Evolutionary conservation across 108 stramenopile species (phyloP).

Genomic region (Pseudonitzschia pungens): DNA sequence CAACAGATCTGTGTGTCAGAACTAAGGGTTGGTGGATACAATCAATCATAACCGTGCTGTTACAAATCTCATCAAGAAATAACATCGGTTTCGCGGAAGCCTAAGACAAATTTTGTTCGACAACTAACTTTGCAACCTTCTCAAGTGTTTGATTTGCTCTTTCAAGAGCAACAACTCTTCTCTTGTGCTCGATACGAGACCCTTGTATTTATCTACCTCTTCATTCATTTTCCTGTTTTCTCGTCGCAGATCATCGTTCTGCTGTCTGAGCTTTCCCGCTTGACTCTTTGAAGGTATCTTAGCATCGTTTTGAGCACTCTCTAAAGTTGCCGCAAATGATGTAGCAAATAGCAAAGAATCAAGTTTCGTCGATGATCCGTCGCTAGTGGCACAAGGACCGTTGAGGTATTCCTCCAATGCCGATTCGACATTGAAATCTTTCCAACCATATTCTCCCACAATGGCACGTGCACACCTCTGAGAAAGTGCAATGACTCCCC

Average conservation of each 20-base stretch:
- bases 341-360: slow-evolving; percentile 51
- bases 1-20: too few relatives aligned
- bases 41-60: too few relatives aligned
- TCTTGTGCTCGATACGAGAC: slow-evolving; percentile 18
- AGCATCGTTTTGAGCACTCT: slow-evolving; percentile 42
- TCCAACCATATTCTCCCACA: slow-evolving; percentile 51
- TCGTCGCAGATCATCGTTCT: slow-evolving; percentile 25
- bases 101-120: neutral
- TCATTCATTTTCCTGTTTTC: slow-evolving; percentile 20
- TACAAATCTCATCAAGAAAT: too few relatives aligned
- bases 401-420: slow-evolving; percentile 44
- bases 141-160: slow-evolving; percentile 21
- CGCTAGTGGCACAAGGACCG: slow-evolving; percentile 20
- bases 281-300: slow-evolving; percentile 16
- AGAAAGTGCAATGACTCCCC: slow-evolving; percentile 32
- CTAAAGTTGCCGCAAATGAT: slow-evolving; percentile 43
- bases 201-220: slow-evolving; percentile 28
- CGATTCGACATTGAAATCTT: slow-evolving; percentile 39
- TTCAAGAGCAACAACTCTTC: slow-evolving; percentile 30
- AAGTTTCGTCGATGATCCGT: slow-evolving; percentile 24
- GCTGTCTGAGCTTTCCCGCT: slow-evolving; percentile 9
- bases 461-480: slow-evolving; percentile 43
- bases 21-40: too few relatives aligned
- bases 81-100: neutral
- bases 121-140: slow-evolving; percentile 6